Evolutionary conservation across 2,329 filamentous ascomycete species (phyloP).

Genomic region (Fusarium globosum): DNA sequence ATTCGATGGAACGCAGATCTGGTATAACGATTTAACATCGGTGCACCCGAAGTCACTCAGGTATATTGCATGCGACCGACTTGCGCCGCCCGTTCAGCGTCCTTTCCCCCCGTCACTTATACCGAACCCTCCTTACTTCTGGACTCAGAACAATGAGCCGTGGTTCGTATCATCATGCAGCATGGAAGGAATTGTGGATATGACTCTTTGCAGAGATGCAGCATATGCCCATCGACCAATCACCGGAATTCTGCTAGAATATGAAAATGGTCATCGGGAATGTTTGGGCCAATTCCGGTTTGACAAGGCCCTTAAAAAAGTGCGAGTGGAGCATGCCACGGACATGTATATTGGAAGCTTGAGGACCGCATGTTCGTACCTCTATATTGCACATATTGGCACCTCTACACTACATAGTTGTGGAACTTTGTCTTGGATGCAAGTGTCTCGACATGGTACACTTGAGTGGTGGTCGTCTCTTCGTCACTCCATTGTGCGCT

Average conservation of each 20-base stretch:
- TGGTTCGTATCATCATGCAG: slow-evolving; percentile 24
- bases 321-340: background rate
- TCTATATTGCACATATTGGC: slow-evolving; percentile 18
- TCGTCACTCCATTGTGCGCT: slow-evolving; percentile 22
- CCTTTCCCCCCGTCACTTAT: slow-evolving; percentile 7
- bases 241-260: background rate
- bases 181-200: slow-evolving; percentile 9
- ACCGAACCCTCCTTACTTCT: slow-evolving; percentile 14
- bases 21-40: slow-evolving; percentile 5
- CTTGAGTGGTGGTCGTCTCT: slow-evolving; percentile 25
- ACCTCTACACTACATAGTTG: background rate
- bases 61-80: slow-evolving; percentile 7
- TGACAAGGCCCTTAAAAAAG: slow-evolving; percentile 6
- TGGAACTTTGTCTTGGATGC: background rate
- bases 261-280: slow-evolving; percentile 15
- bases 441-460: slow-evolving; percentile 1
- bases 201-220: slow-evolving; percentile 22
- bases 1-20: slow-evolving; percentile 6
- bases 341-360: slow-evolving; percentile 16
- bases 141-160: slow-evolving; percentile 1
- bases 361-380: slow-evolving; percentile 12
- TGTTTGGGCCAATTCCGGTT: slow-evolving; percentile 24
- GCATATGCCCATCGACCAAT: slow-evolving; percentile 5
- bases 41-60: background rate
- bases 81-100: background rate